Conservation (phyloP, 768 basidiomycete species). For the Thelephora aurantiotincta region DNA sequence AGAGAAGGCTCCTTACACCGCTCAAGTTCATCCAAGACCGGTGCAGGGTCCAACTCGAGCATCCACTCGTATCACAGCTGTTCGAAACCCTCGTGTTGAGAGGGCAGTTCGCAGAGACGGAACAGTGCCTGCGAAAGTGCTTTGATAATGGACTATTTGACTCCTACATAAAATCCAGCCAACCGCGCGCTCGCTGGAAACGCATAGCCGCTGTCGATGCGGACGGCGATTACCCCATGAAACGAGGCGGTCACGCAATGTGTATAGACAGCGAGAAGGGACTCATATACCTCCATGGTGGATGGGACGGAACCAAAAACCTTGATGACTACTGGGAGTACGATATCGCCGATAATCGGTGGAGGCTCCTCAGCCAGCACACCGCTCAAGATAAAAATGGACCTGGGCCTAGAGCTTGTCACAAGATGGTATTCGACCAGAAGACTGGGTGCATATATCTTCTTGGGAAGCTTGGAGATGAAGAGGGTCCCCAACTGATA, state of each 20-base stretch:
- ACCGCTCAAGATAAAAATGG: constrained; percentile 47
- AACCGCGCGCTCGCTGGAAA: constrained; percentile 48
- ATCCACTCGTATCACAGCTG: constrained; percentile 53
- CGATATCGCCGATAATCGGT: constrained; percentile 40
- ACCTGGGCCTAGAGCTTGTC: constrained; percentile 60
- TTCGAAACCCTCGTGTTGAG: constrained; percentile 50
- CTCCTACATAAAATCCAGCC: constrained; percentile 38
- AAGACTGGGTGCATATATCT: constrained; percentile 58
- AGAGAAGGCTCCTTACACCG: constrained; percentile 55
- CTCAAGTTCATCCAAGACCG: constrained; percentile 44
- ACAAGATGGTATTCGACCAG: constrained; percentile 73
- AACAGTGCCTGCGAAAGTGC: constrained; percentile 34
- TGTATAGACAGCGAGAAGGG: constrained; percentile 54
- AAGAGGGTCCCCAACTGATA: constrained; percentile 18
- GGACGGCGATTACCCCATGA: constrained; percentile 49
- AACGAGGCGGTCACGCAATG: constrained; percentile 73
- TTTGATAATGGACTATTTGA: constrained; percentile 48
- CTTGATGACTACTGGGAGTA: constrained; percentile 76
- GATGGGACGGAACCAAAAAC: constrained; percentile 61
- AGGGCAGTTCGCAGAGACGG: constrained; percentile 48
- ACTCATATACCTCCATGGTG: constrained; percentile 64
- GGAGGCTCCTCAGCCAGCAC: constrained; percentile 43
- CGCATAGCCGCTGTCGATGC: constrained; percentile 44
- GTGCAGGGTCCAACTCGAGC: constrained; percentile 45
- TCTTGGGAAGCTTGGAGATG: constrained; percentile 52